Base-by-base conservation (phyloP, 495 filamentous ascomycete species). In the Patellaria atrata region DNA sequence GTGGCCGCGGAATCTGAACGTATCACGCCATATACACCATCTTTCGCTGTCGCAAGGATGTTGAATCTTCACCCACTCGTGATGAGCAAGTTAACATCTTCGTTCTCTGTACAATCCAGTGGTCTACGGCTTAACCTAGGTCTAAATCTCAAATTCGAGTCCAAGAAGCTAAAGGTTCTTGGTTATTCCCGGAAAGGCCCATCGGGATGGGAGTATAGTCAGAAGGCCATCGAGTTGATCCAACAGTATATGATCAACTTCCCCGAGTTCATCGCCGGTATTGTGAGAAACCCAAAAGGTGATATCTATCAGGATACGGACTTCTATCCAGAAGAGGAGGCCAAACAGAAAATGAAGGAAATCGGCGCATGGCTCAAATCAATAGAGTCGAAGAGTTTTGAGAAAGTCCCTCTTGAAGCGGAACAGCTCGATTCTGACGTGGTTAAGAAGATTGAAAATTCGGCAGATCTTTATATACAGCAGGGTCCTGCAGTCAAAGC, bases 141-240 rank as follows among this genome's bases (percentile, higher is more conserved):
- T 6, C 64, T 99, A 25, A 99, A 96, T 51, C 63, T 99, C 39
- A 99, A 99, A 52, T 96, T 96, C 37, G 87, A 99, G 54, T 78
- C 77, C 0, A 83, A 76, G 57, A 91, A 94, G 58, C 71, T 83
- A 36, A 99, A 99, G 56, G 91, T 99, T 4, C 65, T 96, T 11
- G 91, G 91, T 4, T 99, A 94, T 53, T 92, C 87, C 12, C 82
- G 84, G 40, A 80, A 81, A 30, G 73, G 73, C 12, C 64, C 72
- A 9, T 75, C 67, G 10, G 91, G 91, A 6, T 99, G 91, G 91
- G 91, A 96, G 56, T 96, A 89, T 51, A 92, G 83, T 48, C 65
- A 70, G 35, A 83, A 86, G 47, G 83, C 91, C 6, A 63, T 93
- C 28, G 64, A 72, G 4, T 59, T 99, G 38, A 65, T 99, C 5